Evolutionary conservation across 2,329 filamentous ascomycete species (phyloP), one percentile per base, ranked within the genome.

Genomic region (Fusarium sp.): DNA sequence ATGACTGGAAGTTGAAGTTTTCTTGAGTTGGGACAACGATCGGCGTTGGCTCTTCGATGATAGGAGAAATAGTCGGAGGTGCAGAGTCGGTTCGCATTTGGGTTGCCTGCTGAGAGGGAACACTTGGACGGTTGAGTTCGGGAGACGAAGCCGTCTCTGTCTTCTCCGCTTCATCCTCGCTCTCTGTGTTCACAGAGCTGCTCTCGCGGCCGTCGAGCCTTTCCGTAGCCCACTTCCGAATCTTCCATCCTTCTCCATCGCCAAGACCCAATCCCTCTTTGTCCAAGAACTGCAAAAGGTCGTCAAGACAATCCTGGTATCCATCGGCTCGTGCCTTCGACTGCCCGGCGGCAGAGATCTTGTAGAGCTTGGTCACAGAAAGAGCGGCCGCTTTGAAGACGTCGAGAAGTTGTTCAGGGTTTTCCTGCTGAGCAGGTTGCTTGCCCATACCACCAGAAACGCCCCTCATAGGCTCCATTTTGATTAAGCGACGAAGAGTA

Each of bases 311-410:
- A 76, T 98, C 94, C 78, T 97, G 94, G 74, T 97, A 98, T 28
- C 96, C 96, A 38, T 94, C 91, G 51, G 88, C 82, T 50, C 92
- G 89, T 46, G 93, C 89, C 74, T 90, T 90, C 50, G 90, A 85
- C 77, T 96, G 90, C 49, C 92, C 92, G 33, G 89, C 85, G 13
- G 92, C 91, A 4, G 95, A 95, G 38, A 91, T 94, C 81, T 97
- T 97, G 83, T 98, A 98, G 15, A 99, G 89, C 76, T 97, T 97
- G 47, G 96, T 98, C 57, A 98, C 94, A 8, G 94, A 97, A 34
- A 97, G 85, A 20, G 96, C 96, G 34, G 96, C 96, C 16, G 92
- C 89, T 79, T 94, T 96, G 85, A 99, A 99, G 61, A 93, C 91
- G 73, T 95, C 91, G 60, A 97, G 88, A 47, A 97, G 88, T 76